phyloP scores from a whole-genome alignment of 768 basidiomycete genomes.

The Rhodotorula sphaerocarpa region DNA sequence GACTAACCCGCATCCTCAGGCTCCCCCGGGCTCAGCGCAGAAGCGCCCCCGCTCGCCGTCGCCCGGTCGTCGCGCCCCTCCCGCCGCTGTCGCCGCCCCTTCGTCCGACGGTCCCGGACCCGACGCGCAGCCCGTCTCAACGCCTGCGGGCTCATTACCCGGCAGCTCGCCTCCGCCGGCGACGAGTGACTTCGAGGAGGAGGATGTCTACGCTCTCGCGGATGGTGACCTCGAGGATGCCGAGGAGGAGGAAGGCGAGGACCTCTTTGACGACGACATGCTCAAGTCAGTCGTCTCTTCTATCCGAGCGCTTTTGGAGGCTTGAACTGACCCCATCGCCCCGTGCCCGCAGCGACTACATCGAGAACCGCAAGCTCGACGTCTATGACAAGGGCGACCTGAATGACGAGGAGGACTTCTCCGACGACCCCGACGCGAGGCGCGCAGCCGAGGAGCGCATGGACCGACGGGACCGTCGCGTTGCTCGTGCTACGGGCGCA shows the following conservation, averaged over 20 bases:
- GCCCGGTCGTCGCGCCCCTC: not conserved
- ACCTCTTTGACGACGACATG: conserved; percentile 72
- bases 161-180: conserved; percentile 71
- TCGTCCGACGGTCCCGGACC: conserved; percentile 1
- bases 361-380: conserved; percentile 70
- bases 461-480: conserved; percentile 74
- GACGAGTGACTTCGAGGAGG: conserved; percentile 65
- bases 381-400: conserved; percentile 77
- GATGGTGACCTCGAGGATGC: conserved; percentile 41
- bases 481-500: conserved; percentile 54
- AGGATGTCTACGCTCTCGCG: conserved; percentile 57
- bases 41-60: conserved; percentile 28
- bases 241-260: conserved; percentile 73
- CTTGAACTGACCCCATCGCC: too few relatives aligned
- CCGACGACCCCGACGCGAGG: conserved; percentile 60
- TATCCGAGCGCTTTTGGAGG: not conserved
- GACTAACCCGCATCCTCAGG: not conserved
- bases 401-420: conserved; percentile 66
- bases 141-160: conserved; percentile 61
- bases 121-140: conserved; percentile 35
- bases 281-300: conserved; percentile 49
- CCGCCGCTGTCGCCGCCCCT: not conserved
- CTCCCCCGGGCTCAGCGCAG: conserved; percentile 25
- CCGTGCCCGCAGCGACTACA: conserved; percentile 65
- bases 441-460: conserved; percentile 78